These are phyloP conservation scores for Stephanodiscus triporus DNA, from an alignment of 108 stramenopile species.

Conservation along the genomic window DNA sequence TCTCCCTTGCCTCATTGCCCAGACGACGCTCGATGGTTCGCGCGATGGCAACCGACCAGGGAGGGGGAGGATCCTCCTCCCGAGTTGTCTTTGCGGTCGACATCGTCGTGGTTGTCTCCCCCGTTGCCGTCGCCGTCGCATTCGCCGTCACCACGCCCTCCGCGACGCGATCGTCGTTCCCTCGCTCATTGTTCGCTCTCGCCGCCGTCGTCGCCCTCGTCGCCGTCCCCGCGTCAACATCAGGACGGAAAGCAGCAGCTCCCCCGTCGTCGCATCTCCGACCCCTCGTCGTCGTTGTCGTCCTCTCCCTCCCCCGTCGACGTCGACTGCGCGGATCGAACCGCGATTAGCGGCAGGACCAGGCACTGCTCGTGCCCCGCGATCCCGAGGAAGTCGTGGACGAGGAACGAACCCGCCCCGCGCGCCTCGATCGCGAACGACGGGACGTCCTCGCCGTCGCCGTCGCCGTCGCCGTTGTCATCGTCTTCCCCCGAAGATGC, in stretches of 20 bases:
- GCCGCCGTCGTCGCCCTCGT: not conserved
- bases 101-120: not conserved
- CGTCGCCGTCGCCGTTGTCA: not conserved
- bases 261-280: slow-evolving; percentile 2
- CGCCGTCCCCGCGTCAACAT: not conserved
- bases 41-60: slow-evolving; percentile 39
- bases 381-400: slow-evolving; percentile 44
- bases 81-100: not conserved
- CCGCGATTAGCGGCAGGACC: not conserved
- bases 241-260: slow-evolving; percentile 24
- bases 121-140: not conserved
- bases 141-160: too few species aligned
- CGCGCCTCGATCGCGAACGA: slow-evolving; percentile 11
- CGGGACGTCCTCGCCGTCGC: not conserved
- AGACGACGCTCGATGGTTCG: slow-evolving; percentile 40
- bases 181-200: not conserved
- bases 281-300: not conserved
- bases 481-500: not conserved
- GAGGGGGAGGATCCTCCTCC: slow-evolving; percentile 2
- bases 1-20: slow-evolving; percentile 19
- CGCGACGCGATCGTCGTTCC: not conserved
- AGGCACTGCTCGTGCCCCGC: slow-evolving; percentile 5
- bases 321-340: not conserved
- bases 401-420: slow-evolving; percentile 42
- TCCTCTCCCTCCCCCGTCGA: not conserved